Evolutionary conservation across 495 filamentous ascomycete genomes (phyloP), one percentile per base, ranked within the genome.

Genomic region (Ascodesmis nigricans): DNA sequence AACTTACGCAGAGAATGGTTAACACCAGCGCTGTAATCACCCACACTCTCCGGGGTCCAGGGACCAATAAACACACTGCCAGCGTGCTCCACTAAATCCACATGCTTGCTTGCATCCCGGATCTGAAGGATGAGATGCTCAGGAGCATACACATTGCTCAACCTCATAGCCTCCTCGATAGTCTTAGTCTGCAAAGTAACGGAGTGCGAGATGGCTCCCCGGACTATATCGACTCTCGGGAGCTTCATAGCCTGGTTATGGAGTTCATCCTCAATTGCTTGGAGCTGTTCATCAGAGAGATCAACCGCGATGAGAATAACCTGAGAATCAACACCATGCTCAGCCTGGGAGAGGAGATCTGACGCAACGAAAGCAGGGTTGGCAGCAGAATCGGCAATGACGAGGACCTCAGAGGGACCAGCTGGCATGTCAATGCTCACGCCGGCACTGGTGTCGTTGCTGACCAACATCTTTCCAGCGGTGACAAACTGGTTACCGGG

Each of bases 401-500:
- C 87, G 4, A 97, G 69, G 2, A 97, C 84, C 54, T 97, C 87
- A 28, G 81, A 92, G 3, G 87, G 87, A 6, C 87, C 87, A 24
- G 87, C 87, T 7, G 87, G 87, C 87, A 97, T 97, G 52, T 97
- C 87, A 50, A 97, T 97, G 55, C 77, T 73, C 10, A 97, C 87
- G 21, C 77, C 73, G 1, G 87, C 87, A 33, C 75, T 83, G 21
- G 87, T 93, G 50, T 95, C 90, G 55, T 95, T 97, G 51, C 73
- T 72, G 5, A 97, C 87, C 38, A 77, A 58, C 87, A 97, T 97
- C 69, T 97, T 97, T 31, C 78, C 87, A 0, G 90, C 87, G 0
- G 87, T 97, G 18, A 97, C 90, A 49, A 95, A 97, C 56, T 97
- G 87, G 57, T 97, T 97, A 24, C 87, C 87, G 1, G 87, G 87